A percentile compares a stretch with the other conserved stretches of the same genome.
These are phyloP conservation scores for Epicoccum nigrum DNA, from an alignment of 2,329 filamentous ascomycete species.

Conservation along the genomic window DNA sequence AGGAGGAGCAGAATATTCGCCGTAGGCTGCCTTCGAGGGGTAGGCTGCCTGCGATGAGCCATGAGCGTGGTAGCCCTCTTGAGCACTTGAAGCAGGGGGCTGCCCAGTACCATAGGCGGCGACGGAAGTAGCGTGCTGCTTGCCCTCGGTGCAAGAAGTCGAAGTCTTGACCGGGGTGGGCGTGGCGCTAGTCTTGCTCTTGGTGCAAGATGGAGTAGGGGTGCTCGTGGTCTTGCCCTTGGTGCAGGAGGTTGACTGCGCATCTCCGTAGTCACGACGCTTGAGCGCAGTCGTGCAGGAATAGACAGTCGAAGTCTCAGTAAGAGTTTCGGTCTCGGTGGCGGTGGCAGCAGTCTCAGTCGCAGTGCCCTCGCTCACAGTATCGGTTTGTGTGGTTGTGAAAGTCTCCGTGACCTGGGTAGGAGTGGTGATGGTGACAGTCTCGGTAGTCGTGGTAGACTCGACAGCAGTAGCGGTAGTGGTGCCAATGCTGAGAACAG, in stretches of 20 bases:
- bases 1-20: no score
- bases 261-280: constrained; percentile 7
- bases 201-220: constrained; percentile 15
- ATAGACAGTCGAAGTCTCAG: constrained; percentile 8
- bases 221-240: no score
- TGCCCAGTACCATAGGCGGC: no score
- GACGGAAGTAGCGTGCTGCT: constrained; percentile 9
- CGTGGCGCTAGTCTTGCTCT: constrained; percentile 12
- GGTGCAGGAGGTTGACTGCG: no score
- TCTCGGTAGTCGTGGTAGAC: constrained; percentile 12
- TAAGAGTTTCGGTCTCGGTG: constrained; percentile 2
- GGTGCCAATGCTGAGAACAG: constrained; percentile 11
- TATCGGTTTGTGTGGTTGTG: constrained; percentile 10
- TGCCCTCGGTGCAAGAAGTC: constrained; percentile 5
- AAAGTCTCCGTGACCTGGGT: constrained; percentile 10
- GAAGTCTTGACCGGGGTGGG: constrained; percentile 11
- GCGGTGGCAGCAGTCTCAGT: constrained; percentile 12
- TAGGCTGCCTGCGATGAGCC: neutral
- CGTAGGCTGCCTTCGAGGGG: neutral
- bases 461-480: constrained; percentile 10
- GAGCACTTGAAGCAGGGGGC: no score
- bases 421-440: constrained; percentile 14
- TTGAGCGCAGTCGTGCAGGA: constrained; percentile 9
- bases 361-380: constrained; percentile 6
- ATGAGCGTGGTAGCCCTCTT: neutral